Evolutionary conservation across 345 rosid genomes (phyloP).

Genomic region (Nasturtium officinale): DNA sequence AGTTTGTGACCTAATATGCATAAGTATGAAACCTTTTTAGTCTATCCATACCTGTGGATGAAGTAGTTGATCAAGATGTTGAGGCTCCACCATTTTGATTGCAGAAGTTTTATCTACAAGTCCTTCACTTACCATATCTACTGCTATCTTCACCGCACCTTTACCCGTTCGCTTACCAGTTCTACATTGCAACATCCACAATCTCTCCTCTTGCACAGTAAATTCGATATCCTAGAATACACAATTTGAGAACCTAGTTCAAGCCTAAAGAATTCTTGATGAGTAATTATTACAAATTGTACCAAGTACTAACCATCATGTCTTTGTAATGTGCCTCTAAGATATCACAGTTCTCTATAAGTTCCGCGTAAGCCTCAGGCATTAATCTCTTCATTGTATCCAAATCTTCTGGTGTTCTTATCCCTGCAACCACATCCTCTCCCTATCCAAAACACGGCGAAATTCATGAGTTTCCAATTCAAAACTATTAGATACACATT

Average conservation of each 20-base stretch:
- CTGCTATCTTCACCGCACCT: slow-evolving; percentile 91
- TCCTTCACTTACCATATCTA: slow-evolving; percentile 87
- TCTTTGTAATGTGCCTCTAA: slow-evolving; percentile 89
- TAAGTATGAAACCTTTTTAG: not conserved
- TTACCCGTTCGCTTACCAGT: slow-evolving; percentile 87
- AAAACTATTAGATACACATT: not conserved
- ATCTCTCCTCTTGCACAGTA: slow-evolving; percentile 90
- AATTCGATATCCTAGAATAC: slow-evolving; percentile 81
- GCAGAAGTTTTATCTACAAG: slow-evolving; percentile 67
- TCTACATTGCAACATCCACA: slow-evolving; percentile 98
- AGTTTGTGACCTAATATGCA: not conserved
- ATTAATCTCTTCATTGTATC: slow-evolving; percentile 69
- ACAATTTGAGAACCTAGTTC: slow-evolving; percentile 1
- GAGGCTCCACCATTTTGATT: slow-evolving; percentile 84
- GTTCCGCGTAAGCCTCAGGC: slow-evolving; percentile 86
- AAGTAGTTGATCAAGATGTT: slow-evolving; percentile 87
- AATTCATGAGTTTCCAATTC: not conserved
- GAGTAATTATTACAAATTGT: not conserved
- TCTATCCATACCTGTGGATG: slow-evolving; percentile 73
- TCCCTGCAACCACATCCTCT: slow-evolving; percentile 97
- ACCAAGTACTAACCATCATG: slow-evolving; percentile 68
- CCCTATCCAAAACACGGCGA: slow-evolving; percentile 51
- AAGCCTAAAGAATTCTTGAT: not conserved
- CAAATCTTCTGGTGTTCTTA: slow-evolving; percentile 88
- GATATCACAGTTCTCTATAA: slow-evolving; percentile 81